These are phyloP conservation scores for Puccinia hordei DNA, from an alignment of 1,284 basidiomycete species.

Conservation along the genomic window DNA sequence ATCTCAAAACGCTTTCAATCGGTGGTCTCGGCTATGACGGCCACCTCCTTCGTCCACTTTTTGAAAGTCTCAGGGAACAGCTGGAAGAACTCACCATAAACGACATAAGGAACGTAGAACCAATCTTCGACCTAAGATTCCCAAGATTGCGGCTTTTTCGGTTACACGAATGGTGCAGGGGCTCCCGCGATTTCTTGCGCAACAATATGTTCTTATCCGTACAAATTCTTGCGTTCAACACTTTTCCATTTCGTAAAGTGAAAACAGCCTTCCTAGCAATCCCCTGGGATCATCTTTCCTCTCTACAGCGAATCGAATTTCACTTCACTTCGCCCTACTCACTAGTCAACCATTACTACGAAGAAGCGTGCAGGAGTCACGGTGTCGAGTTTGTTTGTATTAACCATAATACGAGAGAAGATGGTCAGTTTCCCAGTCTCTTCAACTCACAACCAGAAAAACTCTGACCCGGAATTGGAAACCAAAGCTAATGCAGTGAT, in stretches of 20 bases:
- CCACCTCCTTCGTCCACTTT: not conserved
- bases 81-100: not conserved
- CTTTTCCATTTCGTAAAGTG: not conserved
- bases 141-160: slow-evolving; percentile 7
- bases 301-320: not conserved
- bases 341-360: not conserved
- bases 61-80: slow-evolving; percentile 4
- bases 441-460: not conserved
- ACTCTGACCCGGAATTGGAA: not conserved
- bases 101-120: not conserved
- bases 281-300: not conserved
- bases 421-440: not conserved
- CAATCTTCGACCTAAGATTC: not conserved
- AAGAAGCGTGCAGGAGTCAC: not conserved
- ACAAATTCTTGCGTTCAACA: not conserved
- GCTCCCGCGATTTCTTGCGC: not conserved
- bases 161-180: not conserved
- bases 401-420: not conserved
- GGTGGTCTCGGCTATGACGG: slow-evolving; percentile 11
- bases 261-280: not conserved
- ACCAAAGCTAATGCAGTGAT: not conserved
- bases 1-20: slow-evolving; percentile 19
- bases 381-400: not conserved
- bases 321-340: not conserved
- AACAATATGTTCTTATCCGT: slow-evolving; percentile 8